Conservation (phyloP, 163 green algal genomes). For the Prototheca cutis region DNA sequence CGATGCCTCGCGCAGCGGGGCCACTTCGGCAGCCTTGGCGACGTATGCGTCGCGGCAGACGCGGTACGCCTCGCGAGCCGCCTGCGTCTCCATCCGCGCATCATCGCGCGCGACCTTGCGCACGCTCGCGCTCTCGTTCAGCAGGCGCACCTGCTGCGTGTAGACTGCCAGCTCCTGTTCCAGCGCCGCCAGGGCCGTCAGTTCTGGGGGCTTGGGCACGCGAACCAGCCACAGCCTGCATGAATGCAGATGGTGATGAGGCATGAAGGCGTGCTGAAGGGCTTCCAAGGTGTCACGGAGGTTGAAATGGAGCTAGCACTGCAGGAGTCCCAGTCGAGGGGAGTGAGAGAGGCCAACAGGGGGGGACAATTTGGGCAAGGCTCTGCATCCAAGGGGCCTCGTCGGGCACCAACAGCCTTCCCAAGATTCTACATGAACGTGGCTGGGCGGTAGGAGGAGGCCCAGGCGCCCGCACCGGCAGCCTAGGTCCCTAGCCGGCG, state of each 20-base stretch:
- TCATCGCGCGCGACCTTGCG: conserved; percentile 29
- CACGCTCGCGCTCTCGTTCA: conserved; percentile 24
- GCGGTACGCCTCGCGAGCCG: conserved; percentile 16
- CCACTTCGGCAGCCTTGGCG: conserved; percentile 14
- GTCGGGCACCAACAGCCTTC: too few species aligned
- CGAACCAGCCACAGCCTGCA: conserved; percentile 35
- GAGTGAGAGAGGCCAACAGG: too few species aligned
- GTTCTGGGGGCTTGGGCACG: conserved; percentile 24
- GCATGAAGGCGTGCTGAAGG: too few species aligned
- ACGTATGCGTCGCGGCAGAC: conserved; percentile 6
- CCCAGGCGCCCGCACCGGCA: too few species aligned
- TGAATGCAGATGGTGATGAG: neutral
- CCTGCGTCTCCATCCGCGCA: conserved; percentile 12
- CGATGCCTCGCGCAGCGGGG: conserved; percentile 17
- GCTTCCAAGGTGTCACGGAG: too few species aligned
- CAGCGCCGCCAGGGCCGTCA: conserved; percentile 6
- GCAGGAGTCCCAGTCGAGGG: too few species aligned
- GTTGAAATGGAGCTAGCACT: too few species aligned
- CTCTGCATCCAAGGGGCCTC: too few species aligned
- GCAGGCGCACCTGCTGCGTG: conserved; percentile 13
- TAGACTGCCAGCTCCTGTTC: conserved; percentile 31
- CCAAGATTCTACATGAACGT: too few species aligned
- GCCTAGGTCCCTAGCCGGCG: too few species aligned
- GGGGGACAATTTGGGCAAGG: too few species aligned
- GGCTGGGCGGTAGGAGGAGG: too few species aligned